Evolutionary conservation across 805 yeast species (phyloP), one percentile per base, ranked within the genome.

Genomic region (Monosporozyma unispora): DNA sequence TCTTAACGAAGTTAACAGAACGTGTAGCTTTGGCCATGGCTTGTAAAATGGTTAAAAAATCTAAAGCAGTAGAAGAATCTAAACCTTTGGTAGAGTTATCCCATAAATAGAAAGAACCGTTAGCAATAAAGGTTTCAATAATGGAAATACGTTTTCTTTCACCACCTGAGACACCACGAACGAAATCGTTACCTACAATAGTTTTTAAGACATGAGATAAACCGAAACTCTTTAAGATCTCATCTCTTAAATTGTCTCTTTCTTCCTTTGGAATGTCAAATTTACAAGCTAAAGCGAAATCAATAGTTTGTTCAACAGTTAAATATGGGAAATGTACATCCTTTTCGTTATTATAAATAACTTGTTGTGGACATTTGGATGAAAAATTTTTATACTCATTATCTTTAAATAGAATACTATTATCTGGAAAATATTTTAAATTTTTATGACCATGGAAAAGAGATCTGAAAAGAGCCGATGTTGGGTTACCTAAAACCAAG

Each of bases 131-230:
- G 6, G 73, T 81, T 59, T 80, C 84, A 22, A 82, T 82, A 63
- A 80, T 79, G 16, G 82, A 77, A 19, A 80, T 81, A 69, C 84
- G 72, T 64, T 79, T 80, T 60, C 84, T 71, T 64, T 80, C 84
- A 71, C 84, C 84, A 63, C 84, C 84, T 28, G 83, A 78, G 47
- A 79, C 79, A 67, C 84, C 84, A 67, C 83, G 73, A 33, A 79
- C 71, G 51, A 70, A 78, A 55, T 80, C 84, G 58, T 79, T 75
- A 64, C 86, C 86, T 43, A 80, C 84, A 52, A 74, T 76, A 35
- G 84, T 78, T 55, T 79, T 65, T 49, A 72, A 66, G 8, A 82
- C 79, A 59, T 79, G 82, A 16, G 75, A 69, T 51, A 75, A 66
- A 46, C 79, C 79, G 46, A 62, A 55, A 40, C 73, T 48, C 68